Base-by-base conservation (phyloP, 148 eudicot genomes). In the Rhododendron henanense region DNA sequence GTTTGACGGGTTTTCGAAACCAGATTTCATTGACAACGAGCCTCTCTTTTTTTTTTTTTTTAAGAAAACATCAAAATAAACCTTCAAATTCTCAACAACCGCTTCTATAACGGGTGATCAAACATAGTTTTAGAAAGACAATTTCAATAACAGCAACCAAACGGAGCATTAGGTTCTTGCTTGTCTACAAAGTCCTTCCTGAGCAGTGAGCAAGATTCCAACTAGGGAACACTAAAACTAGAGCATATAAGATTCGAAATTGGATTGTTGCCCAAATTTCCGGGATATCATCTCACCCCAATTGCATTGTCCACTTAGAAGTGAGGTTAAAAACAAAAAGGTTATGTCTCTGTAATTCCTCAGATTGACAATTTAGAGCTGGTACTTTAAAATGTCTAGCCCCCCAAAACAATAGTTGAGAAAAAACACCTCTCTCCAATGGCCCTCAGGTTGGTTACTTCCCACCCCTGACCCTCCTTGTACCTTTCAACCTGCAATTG, bases 401-500 rank as follows among this genome's bases (percentile, higher is more conserved):
- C 19, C 21, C 19, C 76, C 18, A 71, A 71, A 31, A 89, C 92
- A 51, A 89, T 78, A 73, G 92, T 90, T 0, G 92, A 89, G 86
- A 88, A 83, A 67, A 90, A 94, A 87, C 94, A 87, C 90, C 94
- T 90, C 86, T 81, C 83, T 69, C 94, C 93, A 48, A 92, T 83
- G 50, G 89, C 94, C 84, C 67, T 91, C 86, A 88, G 91, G 85
- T 88, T 87, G 74, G 93, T 92, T 83, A 86, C 76, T 85, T 91
- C 86, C 98, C 98, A 95, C 74, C 97, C 96, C 53, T 77, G 79
- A 41, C 93, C 95, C 83, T 92, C 94, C 89, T 93, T 84, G 83
- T 91, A 95, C 55, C 90, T 87, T 90, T 95, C 98, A 57, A 94
- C 87, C 98, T 95, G 94, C 77, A 78, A 87, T 44, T 76, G 35